Evolutionary conservation across 2,329 filamentous ascomycete species (phyloP).

Genomic region (Zelopaecilomyces penicillatus): DNA sequence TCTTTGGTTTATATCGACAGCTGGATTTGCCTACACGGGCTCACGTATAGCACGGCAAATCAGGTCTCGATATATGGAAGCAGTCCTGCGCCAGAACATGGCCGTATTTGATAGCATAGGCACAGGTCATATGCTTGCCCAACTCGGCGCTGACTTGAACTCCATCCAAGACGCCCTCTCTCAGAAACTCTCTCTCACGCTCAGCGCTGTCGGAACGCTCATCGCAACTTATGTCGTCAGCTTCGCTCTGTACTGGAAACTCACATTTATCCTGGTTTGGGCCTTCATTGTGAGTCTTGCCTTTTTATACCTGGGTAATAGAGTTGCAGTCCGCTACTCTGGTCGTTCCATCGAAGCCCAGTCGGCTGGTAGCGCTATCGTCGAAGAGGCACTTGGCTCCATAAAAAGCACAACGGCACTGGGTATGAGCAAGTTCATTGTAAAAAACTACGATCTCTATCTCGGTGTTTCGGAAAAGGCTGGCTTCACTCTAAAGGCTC

Average conservation of each 20-base stretch:
- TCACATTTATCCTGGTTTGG: slow-evolving; percentile 33
- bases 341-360: background rate
- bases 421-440: slow-evolving; percentile 24
- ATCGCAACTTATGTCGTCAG: slow-evolving; percentile 39
- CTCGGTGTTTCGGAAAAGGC: slow-evolving; percentile 13
- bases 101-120: slow-evolving; percentile 37
- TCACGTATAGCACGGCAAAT: slow-evolving; percentile 28
- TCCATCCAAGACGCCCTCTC: slow-evolving; percentile 45
- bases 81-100: slow-evolving; percentile 39
- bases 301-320: background rate
- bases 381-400: slow-evolving; percentile 30
- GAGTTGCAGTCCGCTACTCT: background rate
- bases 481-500: slow-evolving; percentile 23
- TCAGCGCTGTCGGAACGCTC: slow-evolving; percentile 32
- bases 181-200: slow-evolving; percentile 36
- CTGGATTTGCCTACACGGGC: slow-evolving; percentile 8
- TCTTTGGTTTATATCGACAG: slow-evolving; percentile 2
- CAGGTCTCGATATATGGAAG: slow-evolving; percentile 34
- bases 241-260: slow-evolving; percentile 42
- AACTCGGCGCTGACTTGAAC: slow-evolving; percentile 34
- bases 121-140: slow-evolving; percentile 26
- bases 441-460: slow-evolving; percentile 20
- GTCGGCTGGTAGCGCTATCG: slow-evolving; percentile 12
- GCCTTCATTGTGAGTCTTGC: background rate
- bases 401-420: slow-evolving; percentile 32